phyloP scores from a whole-genome alignment of 139 green algal species.

The Tetradesmus obliquus region DNA sequence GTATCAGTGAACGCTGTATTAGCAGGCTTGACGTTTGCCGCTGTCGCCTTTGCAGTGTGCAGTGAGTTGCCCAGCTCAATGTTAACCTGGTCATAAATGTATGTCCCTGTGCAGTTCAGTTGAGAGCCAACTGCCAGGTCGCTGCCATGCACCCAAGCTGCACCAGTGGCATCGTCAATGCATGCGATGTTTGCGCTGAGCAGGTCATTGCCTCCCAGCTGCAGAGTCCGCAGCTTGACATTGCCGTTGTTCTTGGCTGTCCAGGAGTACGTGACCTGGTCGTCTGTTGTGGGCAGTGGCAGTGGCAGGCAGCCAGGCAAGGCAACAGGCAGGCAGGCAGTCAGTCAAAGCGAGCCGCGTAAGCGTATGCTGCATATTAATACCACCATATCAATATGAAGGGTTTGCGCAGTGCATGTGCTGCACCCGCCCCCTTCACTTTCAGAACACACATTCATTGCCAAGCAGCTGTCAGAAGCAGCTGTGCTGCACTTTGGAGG shows the following conservation, averaged over 20 bases:
- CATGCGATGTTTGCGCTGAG: background rate
- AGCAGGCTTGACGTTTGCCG: background rate
- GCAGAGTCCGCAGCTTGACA: background rate
- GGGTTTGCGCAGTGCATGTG: no score
- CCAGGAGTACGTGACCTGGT: background rate
- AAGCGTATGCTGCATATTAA: no score
- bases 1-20: background rate
- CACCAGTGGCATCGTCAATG: background rate
- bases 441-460: no score
- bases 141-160: background rate
- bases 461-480: background rate
- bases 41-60: background rate
- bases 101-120: background rate
- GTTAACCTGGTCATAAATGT: background rate
- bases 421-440: no score
- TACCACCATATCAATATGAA: no score
- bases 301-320: background rate
- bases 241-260: background rate
- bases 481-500: background rate
- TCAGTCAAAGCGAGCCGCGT: background rate
- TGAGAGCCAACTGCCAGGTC: background rate
- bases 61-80: background rate
- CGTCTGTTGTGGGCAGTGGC: background rate
- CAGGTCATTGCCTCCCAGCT: background rate
- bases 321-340: background rate